Percentiles rank a stretch among this genome's conserved stretches.
phyloP scores from a whole-genome alignment of 163 green algal genomes.

The Volvox carteri region DNA sequence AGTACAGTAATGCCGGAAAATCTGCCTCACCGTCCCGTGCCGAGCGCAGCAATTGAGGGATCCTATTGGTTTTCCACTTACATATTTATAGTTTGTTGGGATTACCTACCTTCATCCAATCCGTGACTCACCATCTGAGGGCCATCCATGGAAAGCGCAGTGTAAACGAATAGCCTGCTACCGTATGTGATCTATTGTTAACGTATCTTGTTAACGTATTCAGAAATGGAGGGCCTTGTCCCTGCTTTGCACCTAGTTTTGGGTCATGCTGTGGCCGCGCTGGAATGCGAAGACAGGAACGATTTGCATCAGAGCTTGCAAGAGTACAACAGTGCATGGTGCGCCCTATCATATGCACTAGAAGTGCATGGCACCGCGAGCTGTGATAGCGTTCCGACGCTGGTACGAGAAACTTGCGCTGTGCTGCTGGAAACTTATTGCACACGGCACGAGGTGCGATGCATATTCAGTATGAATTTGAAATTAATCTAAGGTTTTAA shows the following conservation, averaged over 20 bases:
- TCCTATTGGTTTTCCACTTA: too few species aligned
- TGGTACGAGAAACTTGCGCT: conserved; percentile 22
- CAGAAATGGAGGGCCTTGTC: conserved; percentile 6
- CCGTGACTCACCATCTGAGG: too few species aligned
- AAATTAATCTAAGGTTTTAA: too few species aligned
- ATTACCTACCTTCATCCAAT: too few species aligned
- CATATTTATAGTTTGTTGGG: too few species aligned
- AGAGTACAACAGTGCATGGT: conserved; percentile 32
- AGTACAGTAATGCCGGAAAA: too few species aligned
- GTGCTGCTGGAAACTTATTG: conserved; percentile 44
- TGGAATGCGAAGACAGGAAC: conserved; percentile 50
- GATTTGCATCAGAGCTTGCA: not conserved
- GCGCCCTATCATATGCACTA: not conserved
- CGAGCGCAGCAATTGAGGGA: too few species aligned
- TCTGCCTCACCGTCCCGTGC: too few species aligned
- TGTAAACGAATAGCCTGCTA: too few species aligned
- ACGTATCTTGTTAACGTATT: not conserved
- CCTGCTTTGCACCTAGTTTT: conserved; percentile 43
- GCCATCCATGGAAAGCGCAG: too few species aligned
- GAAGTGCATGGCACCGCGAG: conserved; percentile 20
- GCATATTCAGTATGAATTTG: too few species aligned
- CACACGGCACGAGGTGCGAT: conserved; percentile 25
- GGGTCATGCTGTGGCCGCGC: conserved; percentile 16
- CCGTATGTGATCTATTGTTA: too few species aligned
- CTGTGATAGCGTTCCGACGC: not conserved